phyloP scores from a whole-genome alignment of 2,329 filamentous ascomycete species.

The Achaetomium macrosporum region DNA sequence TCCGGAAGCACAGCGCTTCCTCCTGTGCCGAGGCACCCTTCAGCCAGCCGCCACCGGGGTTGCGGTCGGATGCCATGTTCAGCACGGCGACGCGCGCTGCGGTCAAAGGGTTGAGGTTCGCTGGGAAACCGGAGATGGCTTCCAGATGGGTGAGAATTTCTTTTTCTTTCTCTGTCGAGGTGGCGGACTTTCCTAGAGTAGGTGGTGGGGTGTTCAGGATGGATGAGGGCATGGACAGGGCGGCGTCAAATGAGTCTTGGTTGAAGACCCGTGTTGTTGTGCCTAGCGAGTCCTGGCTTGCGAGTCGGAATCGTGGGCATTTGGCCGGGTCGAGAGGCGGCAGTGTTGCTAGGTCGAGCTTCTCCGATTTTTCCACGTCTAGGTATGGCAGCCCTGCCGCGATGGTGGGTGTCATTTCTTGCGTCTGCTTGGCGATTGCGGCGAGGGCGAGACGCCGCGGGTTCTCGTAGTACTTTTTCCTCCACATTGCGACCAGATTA shows the following conservation, averaged over 20 bases:
- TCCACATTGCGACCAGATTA: constrained; percentile 2
- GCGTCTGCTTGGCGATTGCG: constrained; percentile 13
- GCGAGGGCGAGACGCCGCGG: constrained; percentile 11
- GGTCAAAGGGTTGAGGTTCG: constrained; percentile 1
- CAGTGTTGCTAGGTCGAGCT: not conserved
- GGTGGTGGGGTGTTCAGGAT: not conserved
- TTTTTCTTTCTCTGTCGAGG: not conserved
- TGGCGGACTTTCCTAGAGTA: not conserved
- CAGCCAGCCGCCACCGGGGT: constrained; percentile 60
- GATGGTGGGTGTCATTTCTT: constrained; percentile 1
- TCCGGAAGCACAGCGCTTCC: constrained; percentile 60
- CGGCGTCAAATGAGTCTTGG: constrained; percentile 18
- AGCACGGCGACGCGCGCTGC: constrained; percentile 35
- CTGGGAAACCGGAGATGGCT: not conserved
- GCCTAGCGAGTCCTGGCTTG: not conserved
- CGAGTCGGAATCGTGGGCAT: constrained; percentile 12
- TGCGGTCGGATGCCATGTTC: constrained; percentile 57
- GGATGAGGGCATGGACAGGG: constrained; percentile 14
- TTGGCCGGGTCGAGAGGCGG: constrained; percentile 11
- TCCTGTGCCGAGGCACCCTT: constrained; percentile 60
- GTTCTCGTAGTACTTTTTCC: constrained; percentile 10
- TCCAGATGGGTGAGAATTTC: constrained; percentile 3
- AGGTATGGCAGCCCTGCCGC: constrained; percentile 8
- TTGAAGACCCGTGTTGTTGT: constrained; percentile 15
- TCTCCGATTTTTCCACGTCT: constrained; percentile 3